Conservation (phyloP, 176 grass and related monocot genomes). For the Coix lacrymajobi region DNA sequence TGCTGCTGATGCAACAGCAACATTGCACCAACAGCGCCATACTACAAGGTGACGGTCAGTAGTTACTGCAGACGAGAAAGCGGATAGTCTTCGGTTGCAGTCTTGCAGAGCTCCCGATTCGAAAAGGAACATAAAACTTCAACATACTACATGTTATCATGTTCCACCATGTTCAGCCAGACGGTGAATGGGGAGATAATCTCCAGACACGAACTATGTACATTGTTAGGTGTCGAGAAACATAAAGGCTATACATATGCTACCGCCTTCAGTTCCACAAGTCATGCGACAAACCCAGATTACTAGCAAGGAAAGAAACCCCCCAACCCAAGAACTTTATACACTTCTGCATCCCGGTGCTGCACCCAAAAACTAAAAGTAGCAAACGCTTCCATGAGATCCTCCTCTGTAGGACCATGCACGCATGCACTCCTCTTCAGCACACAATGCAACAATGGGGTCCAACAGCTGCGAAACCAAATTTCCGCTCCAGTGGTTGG, state of each 20-base stretch:
- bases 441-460: neutral
- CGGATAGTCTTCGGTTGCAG: neutral
- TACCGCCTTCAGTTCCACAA: slow-evolving; percentile 11
- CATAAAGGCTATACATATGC: slow-evolving; percentile 31
- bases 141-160: neutral
- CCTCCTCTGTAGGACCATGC: neutral
- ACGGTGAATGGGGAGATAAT: neutral
- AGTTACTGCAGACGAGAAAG: too few relatives aligned
- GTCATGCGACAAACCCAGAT: neutral
- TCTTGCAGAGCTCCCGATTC: neutral
- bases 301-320: neutral
- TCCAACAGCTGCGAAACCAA: neutral
- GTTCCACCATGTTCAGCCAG: neutral
- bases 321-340: slow-evolving; percentile 10
- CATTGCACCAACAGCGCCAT: too few relatives aligned
- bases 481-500: neutral
- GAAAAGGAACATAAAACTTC: neutral
- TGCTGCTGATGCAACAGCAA: neutral
- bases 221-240: slow-evolving; percentile 13
- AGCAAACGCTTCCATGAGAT: slow-evolving; percentile 12
- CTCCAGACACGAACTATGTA: slow-evolving; percentile 24
- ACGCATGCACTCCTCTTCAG: neutral
- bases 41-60: too few relatives aligned
- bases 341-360: slow-evolving; percentile 18
- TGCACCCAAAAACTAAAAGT: slow-evolving; percentile 15